Evolutionary conservation across 371 early-diverging fungal species (phyloP).

Genomic region (Rhizopus delemar): DNA sequence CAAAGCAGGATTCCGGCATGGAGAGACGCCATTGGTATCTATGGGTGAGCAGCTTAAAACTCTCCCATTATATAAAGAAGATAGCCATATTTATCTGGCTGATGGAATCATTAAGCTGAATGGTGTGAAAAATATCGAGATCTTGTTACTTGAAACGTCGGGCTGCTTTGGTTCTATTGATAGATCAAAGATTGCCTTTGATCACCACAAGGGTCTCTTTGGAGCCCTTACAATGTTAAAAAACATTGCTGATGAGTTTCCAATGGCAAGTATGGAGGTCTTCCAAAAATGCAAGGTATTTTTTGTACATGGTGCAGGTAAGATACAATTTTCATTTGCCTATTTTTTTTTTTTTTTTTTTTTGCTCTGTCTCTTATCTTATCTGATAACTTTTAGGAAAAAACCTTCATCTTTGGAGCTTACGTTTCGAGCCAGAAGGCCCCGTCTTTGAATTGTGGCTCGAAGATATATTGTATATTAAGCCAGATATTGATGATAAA

Average conservation of each 20-base stretch:
- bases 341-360: conserved; percentile 5
- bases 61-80: conserved; percentile 18
- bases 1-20: conserved; percentile 11
- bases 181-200: conserved; percentile 15
- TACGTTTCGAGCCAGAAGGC: conserved; percentile 17
- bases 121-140: conserved; percentile 9
- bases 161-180: conserved; percentile 8
- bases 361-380: conserved; percentile 3
- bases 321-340: conserved; percentile 9
- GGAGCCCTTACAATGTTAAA: conserved; percentile 18
- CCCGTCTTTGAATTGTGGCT: conserved; percentile 22
- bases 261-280: conserved; percentile 3
- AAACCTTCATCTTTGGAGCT: conserved; percentile 16
- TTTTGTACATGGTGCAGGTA: conserved; percentile 20
- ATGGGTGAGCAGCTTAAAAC: conserved; percentile 14
- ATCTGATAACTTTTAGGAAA: conserved; percentile 15
- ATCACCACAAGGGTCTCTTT: conserved; percentile 21
- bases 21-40: conserved; percentile 5
- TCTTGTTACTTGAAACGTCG: conserved; percentile 17
- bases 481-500: conserved; percentile 20
- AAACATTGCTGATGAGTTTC: conserved; percentile 19
- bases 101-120: conserved; percentile 15
- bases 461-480: conserved; percentile 16
- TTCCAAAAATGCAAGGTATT: conserved; percentile 10
- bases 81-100: conserved; percentile 18